phyloP scores from a whole-genome alignment of 192 early-diverging fungal genomes.

The Coemansia erecta region DNA sequence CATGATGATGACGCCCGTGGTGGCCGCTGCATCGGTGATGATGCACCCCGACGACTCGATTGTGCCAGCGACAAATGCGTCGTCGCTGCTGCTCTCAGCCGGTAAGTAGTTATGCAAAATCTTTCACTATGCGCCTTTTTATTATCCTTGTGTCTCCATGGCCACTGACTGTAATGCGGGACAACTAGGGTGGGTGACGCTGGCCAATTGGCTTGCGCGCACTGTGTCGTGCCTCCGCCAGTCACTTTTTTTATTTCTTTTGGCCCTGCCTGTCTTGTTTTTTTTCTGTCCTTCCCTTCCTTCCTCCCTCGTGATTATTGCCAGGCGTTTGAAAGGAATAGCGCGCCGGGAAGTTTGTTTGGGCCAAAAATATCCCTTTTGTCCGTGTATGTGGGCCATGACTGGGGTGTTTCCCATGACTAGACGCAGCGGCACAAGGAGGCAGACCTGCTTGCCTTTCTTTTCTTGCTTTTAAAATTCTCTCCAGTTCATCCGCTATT shows the following conservation, averaged over 20 bases:
- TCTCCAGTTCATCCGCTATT: too few species aligned
- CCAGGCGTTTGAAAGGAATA: too few species aligned
- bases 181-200: not conserved
- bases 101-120: slow-evolving; percentile 1
- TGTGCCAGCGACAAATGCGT: slow-evolving; percentile 12
- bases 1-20: slow-evolving; percentile 14
- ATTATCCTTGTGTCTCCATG: not conserved
- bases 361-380: too few species aligned
- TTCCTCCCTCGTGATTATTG: too few species aligned
- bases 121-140: not conserved
- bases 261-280: not conserved
- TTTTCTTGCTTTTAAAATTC: too few species aligned
- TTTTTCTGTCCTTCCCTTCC: slow-evolving; percentile 4
- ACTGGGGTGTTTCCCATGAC: too few species aligned
- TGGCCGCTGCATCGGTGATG: slow-evolving; percentile 8
- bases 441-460: too few species aligned
- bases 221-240: not conserved
- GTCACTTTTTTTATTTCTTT: not conserved
- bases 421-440: too few species aligned
- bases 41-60: slow-evolving; percentile 28
- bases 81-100: slow-evolving; percentile 2
- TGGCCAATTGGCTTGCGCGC: not conserved
- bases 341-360: too few species aligned
- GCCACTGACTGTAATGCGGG: too few species aligned
- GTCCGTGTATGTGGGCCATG: too few species aligned